These are phyloP conservation scores for Berberis vulgaris DNA, from an alignment of 164 flowering plant species.

Conservation along the genomic window DNA sequence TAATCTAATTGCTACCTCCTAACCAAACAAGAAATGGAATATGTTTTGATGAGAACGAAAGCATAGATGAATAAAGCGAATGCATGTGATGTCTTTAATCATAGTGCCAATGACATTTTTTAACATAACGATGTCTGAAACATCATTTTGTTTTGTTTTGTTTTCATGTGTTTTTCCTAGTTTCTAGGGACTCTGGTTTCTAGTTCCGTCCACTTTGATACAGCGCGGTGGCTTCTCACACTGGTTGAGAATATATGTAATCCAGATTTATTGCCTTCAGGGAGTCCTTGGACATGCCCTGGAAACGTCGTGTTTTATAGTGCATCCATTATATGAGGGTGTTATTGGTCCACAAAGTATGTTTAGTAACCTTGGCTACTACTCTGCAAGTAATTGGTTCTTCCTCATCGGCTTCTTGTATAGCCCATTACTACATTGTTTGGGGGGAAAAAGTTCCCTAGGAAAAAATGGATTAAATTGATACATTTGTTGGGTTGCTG, in stretches of 20 bases:
- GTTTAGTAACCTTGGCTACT: slow-evolving; percentile 16
- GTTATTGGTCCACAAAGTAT: slow-evolving; percentile 17
- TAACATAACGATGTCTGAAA: no score
- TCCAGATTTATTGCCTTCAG: slow-evolving; percentile 10
- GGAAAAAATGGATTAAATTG: slow-evolving; percentile 41
- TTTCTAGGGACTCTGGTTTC: slow-evolving; percentile 18
- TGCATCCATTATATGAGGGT: slow-evolving; percentile 24
- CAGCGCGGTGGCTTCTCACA: slow-evolving; percentile 22
- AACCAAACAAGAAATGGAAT: no score
- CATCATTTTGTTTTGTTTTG: not conserved
- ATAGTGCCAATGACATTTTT: no score
- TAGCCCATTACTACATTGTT: slow-evolving; percentile 9
- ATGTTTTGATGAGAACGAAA: no score
- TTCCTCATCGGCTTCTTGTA: slow-evolving; percentile 10
- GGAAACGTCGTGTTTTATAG: slow-evolving; percentile 22
- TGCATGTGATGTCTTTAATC: no score
- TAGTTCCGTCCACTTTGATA: slow-evolving; percentile 13
- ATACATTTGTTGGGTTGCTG: slow-evolving; percentile 43
- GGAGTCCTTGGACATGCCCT: slow-evolving; percentile 30
- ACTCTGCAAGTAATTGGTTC: slow-evolving; percentile 5
- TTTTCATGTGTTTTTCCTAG: slow-evolving; percentile 3
- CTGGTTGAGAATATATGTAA: slow-evolving; percentile 19
- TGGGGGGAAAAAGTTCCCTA: slow-evolving; percentile 5
- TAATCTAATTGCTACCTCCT: no score
- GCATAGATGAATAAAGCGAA: no score